Evolutionary conservation across 2,329 filamentous ascomycete genomes (phyloP).

Genomic region (Cytospora chrysosperma): DNA sequence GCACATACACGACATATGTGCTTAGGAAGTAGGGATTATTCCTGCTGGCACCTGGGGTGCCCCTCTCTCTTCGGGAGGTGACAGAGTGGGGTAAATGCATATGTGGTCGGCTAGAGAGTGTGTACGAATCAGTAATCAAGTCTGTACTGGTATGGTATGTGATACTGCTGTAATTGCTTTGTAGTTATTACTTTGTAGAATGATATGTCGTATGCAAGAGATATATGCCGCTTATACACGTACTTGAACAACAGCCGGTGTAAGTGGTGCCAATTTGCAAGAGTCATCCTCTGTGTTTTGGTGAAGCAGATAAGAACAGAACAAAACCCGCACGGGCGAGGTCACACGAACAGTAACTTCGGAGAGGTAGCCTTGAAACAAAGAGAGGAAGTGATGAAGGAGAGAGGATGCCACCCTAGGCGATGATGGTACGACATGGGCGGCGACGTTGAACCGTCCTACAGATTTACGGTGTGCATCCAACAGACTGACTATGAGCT

Average conservation of each 20-base stretch:
- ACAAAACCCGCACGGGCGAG: too few species aligned
- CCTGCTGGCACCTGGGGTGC: neutral
- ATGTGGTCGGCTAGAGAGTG: neutral
- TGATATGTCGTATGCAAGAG: too few species aligned
- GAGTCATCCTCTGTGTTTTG: too few species aligned
- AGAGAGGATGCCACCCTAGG: too few species aligned
- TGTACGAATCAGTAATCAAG: neutral
- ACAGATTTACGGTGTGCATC: constrained; percentile 8
- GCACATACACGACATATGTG: too few species aligned
- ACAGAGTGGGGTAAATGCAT: neutral
- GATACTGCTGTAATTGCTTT: too few species aligned
- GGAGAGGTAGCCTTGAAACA: too few species aligned
- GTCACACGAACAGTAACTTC: too few species aligned
- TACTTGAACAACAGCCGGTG: neutral
- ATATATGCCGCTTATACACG: neutral
- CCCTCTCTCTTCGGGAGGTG: neutral
- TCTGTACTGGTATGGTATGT: neutral
- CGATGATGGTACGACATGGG: neutral
- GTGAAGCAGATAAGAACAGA: too few species aligned
- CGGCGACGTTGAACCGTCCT: constrained; percentile 11
- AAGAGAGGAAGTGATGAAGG: too few species aligned
- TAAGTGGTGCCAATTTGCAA: neutral
- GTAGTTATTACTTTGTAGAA: too few species aligned
- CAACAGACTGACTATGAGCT: neutral
- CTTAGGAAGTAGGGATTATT: neutral